Evolutionary conservation across 257 asterid genomes (phyloP), one percentile per base, ranked within the genome.

Genomic region (Haberlea rhodopensis): DNA sequence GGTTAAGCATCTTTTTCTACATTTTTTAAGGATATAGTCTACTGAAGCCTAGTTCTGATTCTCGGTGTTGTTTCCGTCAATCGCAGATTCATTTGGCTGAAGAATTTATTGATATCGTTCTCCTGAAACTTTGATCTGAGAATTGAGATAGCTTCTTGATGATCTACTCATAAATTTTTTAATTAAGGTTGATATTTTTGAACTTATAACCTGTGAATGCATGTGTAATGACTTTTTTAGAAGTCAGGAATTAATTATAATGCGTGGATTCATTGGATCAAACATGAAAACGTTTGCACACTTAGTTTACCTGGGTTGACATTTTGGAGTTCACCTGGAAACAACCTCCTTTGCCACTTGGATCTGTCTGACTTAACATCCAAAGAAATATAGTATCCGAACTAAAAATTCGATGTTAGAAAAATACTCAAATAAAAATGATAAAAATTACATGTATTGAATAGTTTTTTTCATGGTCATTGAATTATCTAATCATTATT

Each of bases 1-100:
- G 79, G 69, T 69, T 5, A 34, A 63, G 64, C 51, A 8, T 66
- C 75, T 67, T 59, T 65, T 66, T 68, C 74, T 57, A 64, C 72
- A 34, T 2, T 2, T 34, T 34, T 34, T 37, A n/a, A 37, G 46
- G 46, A 37, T 37, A 37, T 37, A 2, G n/a, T 37, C 46, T 11
- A 37, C 46, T 37, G n/a, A n/a, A n/a, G n/a, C 46, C 16, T 11
- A 37, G n/a, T 37, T 37, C 48, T 37, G 48, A 37, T 37, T 37
- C 48, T 37, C 48, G 13, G 18, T 37, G n/a, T 37, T 37, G 48
- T 37, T 37, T 37, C 16, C 48, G 6, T 37, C 48, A 37, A 37
- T 37, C 48, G 48, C 48, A 37, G 48, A 37, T 37, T 37, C 18
- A 10, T 37, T 37, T 37, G 48, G 48, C 16, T 37, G 48, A 37